Percentiles rank a stretch among this genome's conserved stretches.
Conservation (phyloP, 805 yeast species). For the Kazachstania kunashirensis region DNA sequence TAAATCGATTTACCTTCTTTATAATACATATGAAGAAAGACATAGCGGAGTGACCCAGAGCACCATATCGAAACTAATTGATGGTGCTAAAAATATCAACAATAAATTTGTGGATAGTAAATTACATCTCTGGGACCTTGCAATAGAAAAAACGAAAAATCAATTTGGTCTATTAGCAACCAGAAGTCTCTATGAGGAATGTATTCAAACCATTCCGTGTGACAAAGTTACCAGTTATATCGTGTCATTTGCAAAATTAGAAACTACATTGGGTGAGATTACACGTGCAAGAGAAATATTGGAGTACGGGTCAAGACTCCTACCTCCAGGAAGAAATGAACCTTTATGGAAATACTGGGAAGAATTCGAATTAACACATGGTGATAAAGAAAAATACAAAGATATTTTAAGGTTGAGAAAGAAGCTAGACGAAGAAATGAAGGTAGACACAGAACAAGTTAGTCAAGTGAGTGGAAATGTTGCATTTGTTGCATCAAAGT, state of each 20-base stretch:
- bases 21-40: slow-evolving; percentile 52
- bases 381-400: slow-evolving; percentile 62
- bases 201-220: slow-evolving; percentile 40
- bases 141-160: slow-evolving; percentile 34
- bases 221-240: slow-evolving; percentile 36
- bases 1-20: slow-evolving; percentile 42
- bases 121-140: slow-evolving; percentile 36
- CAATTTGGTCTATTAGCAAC: slow-evolving; percentile 35
- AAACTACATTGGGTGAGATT: slow-evolving; percentile 41
- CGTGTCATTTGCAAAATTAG: slow-evolving; percentile 48
- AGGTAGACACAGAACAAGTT: slow-evolving; percentile 21
- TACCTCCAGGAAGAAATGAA: slow-evolving; percentile 28
- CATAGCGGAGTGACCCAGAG: slow-evolving; percentile 41
- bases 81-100: slow-evolving; percentile 28
- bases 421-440: slow-evolving; percentile 24
- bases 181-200: slow-evolving; percentile 43
- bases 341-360: slow-evolving; percentile 63
- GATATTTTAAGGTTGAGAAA: slow-evolving; percentile 61
- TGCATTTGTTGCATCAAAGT: slow-evolving; percentile 41
- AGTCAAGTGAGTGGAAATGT: slow-evolving; percentile 19
- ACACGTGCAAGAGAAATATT: slow-evolving; percentile 55
- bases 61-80: slow-evolving; percentile 39
- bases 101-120: slow-evolving; percentile 16
- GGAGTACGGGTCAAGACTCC: slow-evolving; percentile 41
- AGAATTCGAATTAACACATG: slow-evolving; percentile 59